Conservation (phyloP, 805 yeast genomes). For the Metschnikowia dekortorum region DNA sequence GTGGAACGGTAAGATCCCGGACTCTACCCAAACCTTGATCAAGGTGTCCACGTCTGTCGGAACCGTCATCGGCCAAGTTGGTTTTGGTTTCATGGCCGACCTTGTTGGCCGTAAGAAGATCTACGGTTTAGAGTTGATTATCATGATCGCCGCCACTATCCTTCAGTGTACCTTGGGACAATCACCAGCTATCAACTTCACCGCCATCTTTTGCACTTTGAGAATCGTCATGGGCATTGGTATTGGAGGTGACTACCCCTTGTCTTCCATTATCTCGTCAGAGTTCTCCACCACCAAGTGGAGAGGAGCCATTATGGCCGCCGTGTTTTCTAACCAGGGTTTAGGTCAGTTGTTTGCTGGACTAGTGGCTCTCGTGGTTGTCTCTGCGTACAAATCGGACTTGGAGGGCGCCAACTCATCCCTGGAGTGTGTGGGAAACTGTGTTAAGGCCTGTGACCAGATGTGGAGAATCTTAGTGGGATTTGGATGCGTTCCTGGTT, state of each 20-base stretch:
- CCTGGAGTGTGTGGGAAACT: conserved; percentile 57
- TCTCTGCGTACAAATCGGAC: conserved; percentile 69
- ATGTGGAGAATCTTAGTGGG: conserved; percentile 94
- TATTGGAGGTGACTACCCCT: conserved; percentile 96
- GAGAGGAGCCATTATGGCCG: conserved; percentile 98
- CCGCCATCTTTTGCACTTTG: conserved; percentile 69
- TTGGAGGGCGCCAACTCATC: conserved; percentile 50
- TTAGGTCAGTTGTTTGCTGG: conserved; percentile 91
- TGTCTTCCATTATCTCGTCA: conserved; percentile 88
- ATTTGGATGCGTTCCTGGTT: conserved; percentile 87
- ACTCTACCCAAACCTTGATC: conserved; percentile 68
- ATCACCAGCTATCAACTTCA: conserved; percentile 67
- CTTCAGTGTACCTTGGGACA: conserved; percentile 71
- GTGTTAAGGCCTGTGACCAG: conserved; percentile 79
- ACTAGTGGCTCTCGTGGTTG: conserved; percentile 71
- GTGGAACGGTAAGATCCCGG: conserved; percentile 64
- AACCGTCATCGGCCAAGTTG: conserved; percentile 86
- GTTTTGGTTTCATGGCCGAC: conserved; percentile 83
- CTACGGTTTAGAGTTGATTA: conserved; percentile 81
- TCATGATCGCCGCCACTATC: conserved; percentile 77
- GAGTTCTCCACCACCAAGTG: conserved; percentile 92
- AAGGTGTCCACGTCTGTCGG: conserved; percentile 92
- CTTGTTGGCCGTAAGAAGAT: conserved; percentile 78
- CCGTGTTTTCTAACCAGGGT: conserved; percentile 95
- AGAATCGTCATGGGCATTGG: conserved; percentile 93